Percentiles rank a stretch among this genome's conserved stretches.
Evolutionary conservation across 176 grass and related monocot species (phyloP).

Genomic region (Puya raimondii): DNA sequence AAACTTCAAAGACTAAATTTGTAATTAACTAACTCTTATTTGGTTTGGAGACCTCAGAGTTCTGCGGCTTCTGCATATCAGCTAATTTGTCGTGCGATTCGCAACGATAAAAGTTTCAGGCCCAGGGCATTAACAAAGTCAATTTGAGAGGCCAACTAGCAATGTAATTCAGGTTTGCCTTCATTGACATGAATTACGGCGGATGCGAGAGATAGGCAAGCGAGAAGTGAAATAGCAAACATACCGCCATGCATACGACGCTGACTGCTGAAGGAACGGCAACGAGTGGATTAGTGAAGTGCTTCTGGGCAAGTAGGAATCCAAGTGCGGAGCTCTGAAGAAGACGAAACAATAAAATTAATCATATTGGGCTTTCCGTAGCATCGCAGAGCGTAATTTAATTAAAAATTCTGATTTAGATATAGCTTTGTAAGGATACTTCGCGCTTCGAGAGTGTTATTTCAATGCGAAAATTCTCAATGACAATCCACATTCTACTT

Average conservation of each 20-base stretch:
- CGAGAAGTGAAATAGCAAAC: constrained; percentile 14
- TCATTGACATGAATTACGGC: constrained; percentile 4
- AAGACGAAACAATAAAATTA: constrained; percentile 11
- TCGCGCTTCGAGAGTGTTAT: background rate
- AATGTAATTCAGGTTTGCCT: too few species aligned
- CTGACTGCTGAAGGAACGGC: constrained; percentile 97
- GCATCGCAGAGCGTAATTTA: background rate
- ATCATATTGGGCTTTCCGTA: background rate
- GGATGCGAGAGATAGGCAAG: background rate
- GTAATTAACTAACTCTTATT: too few species aligned
- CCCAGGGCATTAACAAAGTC: background rate
- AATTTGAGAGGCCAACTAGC: background rate
- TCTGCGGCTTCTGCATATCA: too few species aligned
- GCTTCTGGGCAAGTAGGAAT: constrained; percentile 97
- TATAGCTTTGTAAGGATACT: background rate
- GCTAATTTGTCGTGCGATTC: too few species aligned
- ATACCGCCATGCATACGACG: constrained; percentile 89
- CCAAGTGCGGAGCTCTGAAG: constrained; percentile 88
- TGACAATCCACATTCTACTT: background rate
- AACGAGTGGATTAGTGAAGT: constrained; percentile 92
- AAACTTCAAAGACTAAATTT: too few species aligned
- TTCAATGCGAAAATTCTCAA: background rate
- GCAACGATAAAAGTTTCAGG: background rate
- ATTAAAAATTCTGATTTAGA: background rate
- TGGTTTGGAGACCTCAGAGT: too few species aligned